Evolutionary conservation across 2,329 filamentous ascomycete genomes (phyloP).

Genomic region (Periconia macrospinosa): DNA sequence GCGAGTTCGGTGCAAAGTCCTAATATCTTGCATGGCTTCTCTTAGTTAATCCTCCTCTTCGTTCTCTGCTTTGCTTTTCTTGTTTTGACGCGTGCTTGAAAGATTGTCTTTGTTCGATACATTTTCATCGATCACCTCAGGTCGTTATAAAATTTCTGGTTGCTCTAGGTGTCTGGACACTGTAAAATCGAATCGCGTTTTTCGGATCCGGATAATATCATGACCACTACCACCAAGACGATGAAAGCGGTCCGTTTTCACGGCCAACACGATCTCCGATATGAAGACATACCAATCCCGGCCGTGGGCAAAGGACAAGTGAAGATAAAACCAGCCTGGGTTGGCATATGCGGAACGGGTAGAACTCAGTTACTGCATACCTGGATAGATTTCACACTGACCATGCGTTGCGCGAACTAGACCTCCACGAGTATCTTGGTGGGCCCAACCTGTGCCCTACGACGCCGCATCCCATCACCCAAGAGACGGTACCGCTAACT

Average conservation of each 20-base stretch:
- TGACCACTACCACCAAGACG: constrained; percentile 9
- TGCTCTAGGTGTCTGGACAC: too few relatives aligned
- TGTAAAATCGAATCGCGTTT: too few relatives aligned
- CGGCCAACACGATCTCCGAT: constrained; percentile 47
- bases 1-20: too few relatives aligned
- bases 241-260: constrained; percentile 54
- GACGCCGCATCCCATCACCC: constrained; percentile 58
- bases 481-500: constrained; percentile 54
- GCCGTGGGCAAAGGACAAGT: constrained; percentile 45
- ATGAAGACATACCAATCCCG: constrained; percentile 47
- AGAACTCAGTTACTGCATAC: not conserved
- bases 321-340: constrained; percentile 47
- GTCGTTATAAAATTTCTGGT: too few relatives aligned
- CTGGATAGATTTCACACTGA: constrained; percentile 4
- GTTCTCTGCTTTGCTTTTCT: not conserved
- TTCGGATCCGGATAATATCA: too few relatives aligned
- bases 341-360: constrained; percentile 48
- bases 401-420: constrained; percentile 12
- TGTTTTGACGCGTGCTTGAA: not conserved
- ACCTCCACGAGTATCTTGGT: constrained; percentile 53
- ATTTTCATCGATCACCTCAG: too few relatives aligned
- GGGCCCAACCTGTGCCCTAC: constrained; percentile 54
- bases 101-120: too few relatives aligned
- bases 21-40: not conserved
- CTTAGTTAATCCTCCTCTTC: not conserved